Evolutionary conservation across 768 basidiomycete genomes (phyloP).

Genomic region (Pisolithus sp.): DNA sequence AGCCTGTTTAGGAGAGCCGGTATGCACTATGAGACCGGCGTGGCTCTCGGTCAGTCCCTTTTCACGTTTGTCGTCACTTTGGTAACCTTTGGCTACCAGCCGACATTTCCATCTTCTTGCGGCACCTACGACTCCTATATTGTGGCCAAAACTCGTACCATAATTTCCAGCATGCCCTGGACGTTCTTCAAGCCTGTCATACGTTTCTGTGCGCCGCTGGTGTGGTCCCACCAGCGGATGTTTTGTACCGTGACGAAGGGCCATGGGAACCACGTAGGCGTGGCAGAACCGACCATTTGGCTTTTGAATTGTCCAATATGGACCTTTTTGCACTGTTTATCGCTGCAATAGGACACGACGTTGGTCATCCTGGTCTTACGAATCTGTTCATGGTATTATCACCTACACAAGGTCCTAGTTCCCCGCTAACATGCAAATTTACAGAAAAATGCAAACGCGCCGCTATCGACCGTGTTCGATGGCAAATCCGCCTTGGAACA

Average conservation of each 20-base stretch:
- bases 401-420: neutral
- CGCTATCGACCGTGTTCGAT: slow-evolving; percentile 82
- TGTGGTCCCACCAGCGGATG: slow-evolving; percentile 71
- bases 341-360: slow-evolving; percentile 96
- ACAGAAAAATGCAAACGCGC: slow-evolving; percentile 90
- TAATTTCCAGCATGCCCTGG: slow-evolving; percentile 95
- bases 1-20: slow-evolving; percentile 74
- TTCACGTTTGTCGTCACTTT: slow-evolving; percentile 15
- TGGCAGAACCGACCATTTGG: slow-evolving; percentile 33
- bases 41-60: slow-evolving; percentile 49
- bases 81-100: slow-evolving; percentile 36
- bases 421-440: slow-evolving; percentile 4
- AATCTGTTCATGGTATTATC: slow-evolving; percentile 86
- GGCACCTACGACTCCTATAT: slow-evolving; percentile 88
- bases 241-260: slow-evolving; percentile 38
- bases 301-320: slow-evolving; percentile 45
- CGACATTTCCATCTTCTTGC: slow-evolving; percentile 71
- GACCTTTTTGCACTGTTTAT: slow-evolving; percentile 84
- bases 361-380: slow-evolving; percentile 91
- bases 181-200: slow-evolving; percentile 91
- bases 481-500: slow-evolving; percentile 87
- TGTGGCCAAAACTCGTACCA: slow-evolving; percentile 91
- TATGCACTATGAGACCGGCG: slow-evolving; percentile 50
- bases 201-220: slow-evolving; percentile 75
- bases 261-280: slow-evolving; percentile 35